phyloP scores from a whole-genome alignment of 345 rosid species.

The Triadica sebifera region DNA sequence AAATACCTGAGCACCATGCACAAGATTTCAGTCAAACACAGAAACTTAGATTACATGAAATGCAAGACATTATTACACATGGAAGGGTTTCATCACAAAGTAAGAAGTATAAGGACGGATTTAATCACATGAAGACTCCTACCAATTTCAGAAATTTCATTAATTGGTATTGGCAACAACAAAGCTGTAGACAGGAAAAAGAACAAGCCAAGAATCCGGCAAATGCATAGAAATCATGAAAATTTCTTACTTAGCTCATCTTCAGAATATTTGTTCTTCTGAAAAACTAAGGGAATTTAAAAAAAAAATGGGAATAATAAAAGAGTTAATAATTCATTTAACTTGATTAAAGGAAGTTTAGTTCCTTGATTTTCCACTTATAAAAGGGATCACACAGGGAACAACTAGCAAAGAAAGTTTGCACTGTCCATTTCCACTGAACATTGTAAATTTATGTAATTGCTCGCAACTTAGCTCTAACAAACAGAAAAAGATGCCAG shows the following conservation, averaged over 20 bases:
- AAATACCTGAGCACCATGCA: slow-evolving; percentile 48
- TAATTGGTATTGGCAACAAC: background rate
- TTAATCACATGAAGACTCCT: background rate
- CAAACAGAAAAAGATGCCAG: background rate
- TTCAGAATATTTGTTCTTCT: background rate
- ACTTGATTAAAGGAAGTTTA: background rate
- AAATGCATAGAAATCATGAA: background rate
- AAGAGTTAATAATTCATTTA: background rate
- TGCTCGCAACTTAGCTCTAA: background rate
- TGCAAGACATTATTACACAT: background rate
- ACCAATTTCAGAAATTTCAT: background rate
- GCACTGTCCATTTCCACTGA: background rate
- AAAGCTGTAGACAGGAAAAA: background rate
- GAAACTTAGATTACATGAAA: background rate
- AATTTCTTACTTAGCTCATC: too few species aligned
- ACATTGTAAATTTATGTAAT: background rate
- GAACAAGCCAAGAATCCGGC: background rate
- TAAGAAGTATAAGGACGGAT: background rate
- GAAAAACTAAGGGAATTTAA: background rate
- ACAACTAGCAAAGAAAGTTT: background rate
- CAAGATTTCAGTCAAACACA: background rate
- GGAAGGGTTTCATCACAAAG: background rate
- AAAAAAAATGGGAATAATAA: background rate
- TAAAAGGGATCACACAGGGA: background rate
- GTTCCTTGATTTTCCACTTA: background rate